phyloP scores from a whole-genome alignment of 2,329 filamentous ascomycete genomes.

The Aspergillus luchuensis region DNA sequence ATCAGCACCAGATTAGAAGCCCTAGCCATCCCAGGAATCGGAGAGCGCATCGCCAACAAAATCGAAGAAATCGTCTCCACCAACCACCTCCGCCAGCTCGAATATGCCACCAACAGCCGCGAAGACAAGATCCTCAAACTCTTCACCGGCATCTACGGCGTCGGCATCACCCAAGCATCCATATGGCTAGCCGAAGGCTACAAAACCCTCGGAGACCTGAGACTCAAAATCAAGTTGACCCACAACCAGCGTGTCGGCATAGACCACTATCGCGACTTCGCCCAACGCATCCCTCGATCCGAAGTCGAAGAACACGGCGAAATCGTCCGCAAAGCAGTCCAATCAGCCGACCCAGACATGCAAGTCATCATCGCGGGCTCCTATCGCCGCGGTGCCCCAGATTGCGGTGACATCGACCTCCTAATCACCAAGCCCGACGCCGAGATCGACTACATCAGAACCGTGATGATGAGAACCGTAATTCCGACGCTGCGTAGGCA shows the following conservation, averaged over 20 bases:
- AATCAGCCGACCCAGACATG: constrained; percentile 62
- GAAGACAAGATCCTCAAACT: constrained; percentile 64
- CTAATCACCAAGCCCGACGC: constrained; percentile 73
- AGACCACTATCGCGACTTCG: constrained; percentile 77
- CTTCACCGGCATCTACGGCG: constrained; percentile 80
- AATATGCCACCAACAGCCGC: constrained; percentile 68
- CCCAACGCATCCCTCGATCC: constrained; percentile 71
- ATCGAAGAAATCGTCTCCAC: constrained; percentile 87
- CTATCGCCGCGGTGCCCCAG: constrained; percentile 75
- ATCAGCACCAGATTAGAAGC: constrained; percentile 73
- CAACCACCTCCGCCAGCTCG: constrained; percentile 68
- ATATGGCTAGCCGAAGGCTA: constrained; percentile 77
- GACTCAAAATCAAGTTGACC: constrained; percentile 62
- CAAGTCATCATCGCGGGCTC: constrained; percentile 78
- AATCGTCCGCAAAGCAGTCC: constrained; percentile 63
- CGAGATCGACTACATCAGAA: constrained; percentile 58
- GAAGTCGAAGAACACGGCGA: constrained; percentile 73
- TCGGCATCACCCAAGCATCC: constrained; percentile 68
- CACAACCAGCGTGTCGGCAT: constrained; percentile 73
- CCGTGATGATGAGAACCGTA: constrained; percentile 64
- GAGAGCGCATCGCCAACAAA: constrained; percentile 72
- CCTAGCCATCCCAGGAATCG: constrained; percentile 66
- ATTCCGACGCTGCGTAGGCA: constrained; percentile 61
- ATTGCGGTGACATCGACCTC: constrained; percentile 81
- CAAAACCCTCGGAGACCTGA: constrained; percentile 72